These are phyloP conservation scores for Elongisporangium prolatum DNA, from an alignment of 352 stramenopile genomes.

Conservation along the genomic window DNA sequence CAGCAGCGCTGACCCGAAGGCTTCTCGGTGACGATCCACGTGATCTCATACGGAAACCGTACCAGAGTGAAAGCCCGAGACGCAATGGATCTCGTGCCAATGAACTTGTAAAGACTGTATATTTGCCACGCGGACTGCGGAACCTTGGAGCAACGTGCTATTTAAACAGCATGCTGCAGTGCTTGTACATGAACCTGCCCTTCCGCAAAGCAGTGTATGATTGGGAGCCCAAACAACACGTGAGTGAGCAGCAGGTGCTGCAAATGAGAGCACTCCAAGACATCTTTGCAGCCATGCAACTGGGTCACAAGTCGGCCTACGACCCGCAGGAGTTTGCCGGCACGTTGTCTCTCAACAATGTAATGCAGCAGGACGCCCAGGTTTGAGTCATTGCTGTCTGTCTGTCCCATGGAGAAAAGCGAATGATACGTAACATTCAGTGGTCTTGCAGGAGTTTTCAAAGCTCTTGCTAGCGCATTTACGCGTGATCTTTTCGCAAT, in stretches of 20 bases:
- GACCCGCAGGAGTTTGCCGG: slow-evolving; percentile 76
- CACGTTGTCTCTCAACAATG: slow-evolving; percentile 75
- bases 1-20: slow-evolving; percentile 38
- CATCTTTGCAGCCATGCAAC: slow-evolving; percentile 82
- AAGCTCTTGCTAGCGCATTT: slow-evolving; percentile 82
- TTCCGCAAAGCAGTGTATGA: slow-evolving; percentile 78
- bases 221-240: slow-evolving; percentile 61
- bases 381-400: slow-evolving; percentile 14
- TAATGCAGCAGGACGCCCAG: slow-evolving; percentile 86
- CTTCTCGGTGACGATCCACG: slow-evolving; percentile 69
- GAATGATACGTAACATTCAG: neutral
- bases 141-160: slow-evolving; percentile 89
- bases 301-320: slow-evolving; percentile 63
- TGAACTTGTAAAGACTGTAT: neutral
- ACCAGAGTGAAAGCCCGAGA: slow-evolving; percentile 5
- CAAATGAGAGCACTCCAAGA: slow-evolving; percentile 82
- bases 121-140: slow-evolving; percentile 56
- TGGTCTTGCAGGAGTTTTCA: slow-evolving; percentile 70
- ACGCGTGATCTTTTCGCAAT: slow-evolving; percentile 70
- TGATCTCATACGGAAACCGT: slow-evolving; percentile 30
- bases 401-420: neutral
- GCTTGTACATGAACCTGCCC: slow-evolving; percentile 62
- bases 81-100: neutral
- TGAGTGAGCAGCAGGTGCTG: slow-evolving; percentile 41
- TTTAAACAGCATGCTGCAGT: slow-evolving; percentile 86